Evolutionary conservation across 192 early-diverging fungal genomes (phyloP).

Genomic region (Gonapodya prolifera): DNA sequence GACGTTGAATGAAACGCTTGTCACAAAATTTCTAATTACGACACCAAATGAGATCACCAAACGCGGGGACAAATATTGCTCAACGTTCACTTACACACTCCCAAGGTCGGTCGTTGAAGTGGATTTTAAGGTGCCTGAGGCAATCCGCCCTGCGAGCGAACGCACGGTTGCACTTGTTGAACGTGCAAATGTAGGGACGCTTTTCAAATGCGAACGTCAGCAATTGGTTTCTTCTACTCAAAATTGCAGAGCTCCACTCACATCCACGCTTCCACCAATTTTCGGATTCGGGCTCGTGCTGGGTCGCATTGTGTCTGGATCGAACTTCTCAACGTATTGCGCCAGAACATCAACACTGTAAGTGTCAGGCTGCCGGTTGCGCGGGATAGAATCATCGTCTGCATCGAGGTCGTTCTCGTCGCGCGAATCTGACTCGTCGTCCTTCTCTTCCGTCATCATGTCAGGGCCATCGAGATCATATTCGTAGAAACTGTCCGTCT

Average conservation of each 20-base stretch:
- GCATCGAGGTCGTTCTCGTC: background rate
- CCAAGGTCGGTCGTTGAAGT: conserved; percentile 1
- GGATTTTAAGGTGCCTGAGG: conserved; percentile 1
- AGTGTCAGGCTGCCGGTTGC: background rate
- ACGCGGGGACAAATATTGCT: background rate
- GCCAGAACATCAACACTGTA: background rate
- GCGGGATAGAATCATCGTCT: background rate
- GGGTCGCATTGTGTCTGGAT: background rate
- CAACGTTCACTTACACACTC: background rate
- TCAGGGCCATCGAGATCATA: no score
- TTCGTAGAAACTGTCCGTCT: no score
- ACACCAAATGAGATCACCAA: background rate
- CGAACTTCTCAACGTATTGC: background rate
- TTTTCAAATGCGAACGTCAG: no score
- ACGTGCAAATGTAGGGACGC: conserved; percentile 27
- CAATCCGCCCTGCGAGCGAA: conserved; percentile 48
- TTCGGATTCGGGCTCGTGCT: background rate
- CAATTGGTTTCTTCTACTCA: no score
- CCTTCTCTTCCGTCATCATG: background rate
- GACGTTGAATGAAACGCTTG: conserved; percentile 77
- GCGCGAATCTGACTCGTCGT: background rate
- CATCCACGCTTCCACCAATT: background rate
- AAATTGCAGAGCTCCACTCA: no score
- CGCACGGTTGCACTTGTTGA: conserved; percentile 51
- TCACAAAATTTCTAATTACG: conserved; percentile 27